Evolutionary conservation across 352 stramenopile genomes (phyloP), one percentile per base, ranked within the genome.

Genomic region (Phytophthora foliorum): DNA sequence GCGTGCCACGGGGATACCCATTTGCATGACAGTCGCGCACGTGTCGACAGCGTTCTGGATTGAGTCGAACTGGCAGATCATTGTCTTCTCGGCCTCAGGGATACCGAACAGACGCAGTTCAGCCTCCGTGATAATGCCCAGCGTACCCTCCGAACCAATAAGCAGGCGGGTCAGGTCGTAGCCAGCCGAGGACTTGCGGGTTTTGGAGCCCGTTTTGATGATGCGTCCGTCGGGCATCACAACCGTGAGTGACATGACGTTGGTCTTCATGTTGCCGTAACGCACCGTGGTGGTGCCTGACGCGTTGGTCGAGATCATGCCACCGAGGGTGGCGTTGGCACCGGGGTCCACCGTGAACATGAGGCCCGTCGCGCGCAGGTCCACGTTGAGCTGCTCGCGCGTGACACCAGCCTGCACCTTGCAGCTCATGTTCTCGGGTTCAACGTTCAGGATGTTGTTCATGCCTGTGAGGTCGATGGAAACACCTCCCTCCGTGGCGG

Each of bases 321-420:
- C 97, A 22, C 97, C 97, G 21, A 99, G 78, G 16, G 92, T 98
- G 8, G 97, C 97, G 63, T 99, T 97, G 5, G 98, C 96, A 45
- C 97, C 97, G 1, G 97, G 98, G 72, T 99, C 98, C n/a, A 99
- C 93, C 6, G 97, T 86, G 75, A 99, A 99, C 75, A 97, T 96
- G 50, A 98, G 84, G 8, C 95, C 96, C 19, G 90, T 96, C 13
- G 88, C 85, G 8, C 85, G 84, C 42, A 98, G 69, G 45, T 92
- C 80, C 44, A 90, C 80, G 71, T 99, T 98, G 13, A 99, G 78
- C 64, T 95, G 83, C 62, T 97, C 88, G 29, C 96, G 84, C 34
- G 95, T 98, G n/a, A 99, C 88, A 11, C 97, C 97, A 29, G 96
- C 90, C 57, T 99, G 86, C 25, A 99, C 96, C 31, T 82, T 92